Conservation (phyloP, 148 eudicot genomes). For the Chenopodium berlandieri region DNA sequence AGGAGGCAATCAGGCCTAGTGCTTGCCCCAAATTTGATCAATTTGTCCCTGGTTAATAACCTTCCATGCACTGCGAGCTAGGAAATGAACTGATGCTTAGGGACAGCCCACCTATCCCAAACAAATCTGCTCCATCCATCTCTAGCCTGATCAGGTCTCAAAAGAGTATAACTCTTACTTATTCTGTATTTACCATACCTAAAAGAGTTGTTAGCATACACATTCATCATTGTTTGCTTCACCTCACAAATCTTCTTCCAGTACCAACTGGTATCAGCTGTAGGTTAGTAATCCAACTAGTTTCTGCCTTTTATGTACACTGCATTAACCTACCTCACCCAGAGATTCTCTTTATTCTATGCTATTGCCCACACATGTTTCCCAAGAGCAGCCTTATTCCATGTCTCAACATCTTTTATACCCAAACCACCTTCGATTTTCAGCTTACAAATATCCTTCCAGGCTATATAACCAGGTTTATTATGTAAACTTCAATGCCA, state of each 20-base stretch:
- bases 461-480: not conserved
- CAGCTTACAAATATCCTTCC: not conserved
- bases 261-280: not conserved
- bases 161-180: not conserved
- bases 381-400: not conserved
- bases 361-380: not conserved
- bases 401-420: not conserved
- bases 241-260: not conserved
- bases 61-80: not conserved
- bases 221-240: too few species aligned
- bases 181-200: too few species aligned
- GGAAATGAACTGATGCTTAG: not conserved
- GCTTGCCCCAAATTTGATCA: not conserved
- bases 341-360: not conserved
- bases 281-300: not conserved
- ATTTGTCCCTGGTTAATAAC: constrained; percentile 31
- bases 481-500: not conserved
- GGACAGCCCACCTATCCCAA: not conserved
- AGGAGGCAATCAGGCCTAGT: not conserved
- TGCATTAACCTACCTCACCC: not conserved
- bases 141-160: too few species aligned
- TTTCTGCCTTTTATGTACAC: too few species aligned
- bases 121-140: not conserved
- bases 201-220: too few species aligned
- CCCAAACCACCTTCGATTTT: not conserved